Conservation (phyloP, 257 asterid species). For the Gynochthodes officinalis region DNA sequence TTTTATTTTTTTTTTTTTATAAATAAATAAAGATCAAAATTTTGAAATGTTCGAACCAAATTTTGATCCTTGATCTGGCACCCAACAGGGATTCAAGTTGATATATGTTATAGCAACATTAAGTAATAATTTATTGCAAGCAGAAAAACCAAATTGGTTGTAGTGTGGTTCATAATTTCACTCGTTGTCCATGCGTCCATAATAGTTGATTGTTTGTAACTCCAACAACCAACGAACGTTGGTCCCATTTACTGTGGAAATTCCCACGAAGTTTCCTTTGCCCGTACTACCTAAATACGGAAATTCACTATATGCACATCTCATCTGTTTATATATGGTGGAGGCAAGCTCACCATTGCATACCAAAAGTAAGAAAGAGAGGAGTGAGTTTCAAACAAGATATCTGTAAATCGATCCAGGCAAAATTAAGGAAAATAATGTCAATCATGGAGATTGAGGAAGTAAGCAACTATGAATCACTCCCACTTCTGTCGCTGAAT, state of each 20-base stretch:
- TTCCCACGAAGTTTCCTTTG: conserved; percentile 16
- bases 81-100: no score
- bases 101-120: no score
- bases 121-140: no score
- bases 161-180: no score
- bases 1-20: no score
- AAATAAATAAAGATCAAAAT: no score
- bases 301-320: neutral
- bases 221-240: neutral
- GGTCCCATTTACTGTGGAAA: conserved; percentile 2
- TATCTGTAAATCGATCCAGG: neutral
- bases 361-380: neutral
- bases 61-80: no score
- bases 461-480: conserved; percentile 14
- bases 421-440: neutral
- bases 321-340: neutral
- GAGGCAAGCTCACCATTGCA: no score
- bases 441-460: conserved; percentile 18
- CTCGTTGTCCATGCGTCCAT: neutral
- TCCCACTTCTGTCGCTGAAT: conserved; percentile 38
- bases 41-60: no score
- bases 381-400: neutral
- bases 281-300: neutral
- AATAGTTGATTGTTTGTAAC: neutral
- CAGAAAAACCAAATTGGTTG: no score